Base-by-base conservation (phyloP, 345 rosid species). In the Gossypium bickii region DNA sequence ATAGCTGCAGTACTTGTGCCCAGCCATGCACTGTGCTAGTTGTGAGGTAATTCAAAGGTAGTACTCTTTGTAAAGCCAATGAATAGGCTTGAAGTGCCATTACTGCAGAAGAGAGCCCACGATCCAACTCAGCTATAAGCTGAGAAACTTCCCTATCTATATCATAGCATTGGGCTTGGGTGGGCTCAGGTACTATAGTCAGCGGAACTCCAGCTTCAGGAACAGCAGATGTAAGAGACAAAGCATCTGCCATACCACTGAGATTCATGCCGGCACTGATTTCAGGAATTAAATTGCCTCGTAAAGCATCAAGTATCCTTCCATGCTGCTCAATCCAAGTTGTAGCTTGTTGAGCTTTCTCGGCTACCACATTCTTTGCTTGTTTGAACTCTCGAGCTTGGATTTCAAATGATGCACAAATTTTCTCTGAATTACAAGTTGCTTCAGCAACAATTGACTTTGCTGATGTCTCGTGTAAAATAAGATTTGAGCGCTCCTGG, bases 111-210 rank as follows among this genome's bases (percentile, higher is more conserved):
- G 93, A 89, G 77, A 87, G 84, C 52, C 93, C 90, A 73, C 70
- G 80, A 81, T 86, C 90, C 82, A 91, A 80, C 71, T 93, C 95
- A 24, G 86, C 80, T 67, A 91, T 78, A 49, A 90, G 82, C 78
- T 85, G 86, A 72, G 90, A 86, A 66, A 90, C 89, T 78, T 93
- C 98, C 83, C 85, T 83, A 78, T 91, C 97, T 85, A 91, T 85
- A 64, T 91, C 91, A 72, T 82, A 82, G 86, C 97, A 91, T 60
- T 90, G 97, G 73, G 81, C 91, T 84, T 84, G 97, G 48, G 97
- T 91, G 66, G 98, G 97, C 86, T 93, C 98, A 73, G 98, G 97
- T 82, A 93, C 97, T 22, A 93, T 83, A 77, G 95, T 86, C 80
- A 91, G 82, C 70, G 93, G 98, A 75, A 93, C 87, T 51, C 93